A percentile compares a stretch with the other conserved stretches of the same genome.
phyloP scores from a whole-genome alignment of 768 basidiomycete genomes.

The Xanthoconium stramineum region DNA sequence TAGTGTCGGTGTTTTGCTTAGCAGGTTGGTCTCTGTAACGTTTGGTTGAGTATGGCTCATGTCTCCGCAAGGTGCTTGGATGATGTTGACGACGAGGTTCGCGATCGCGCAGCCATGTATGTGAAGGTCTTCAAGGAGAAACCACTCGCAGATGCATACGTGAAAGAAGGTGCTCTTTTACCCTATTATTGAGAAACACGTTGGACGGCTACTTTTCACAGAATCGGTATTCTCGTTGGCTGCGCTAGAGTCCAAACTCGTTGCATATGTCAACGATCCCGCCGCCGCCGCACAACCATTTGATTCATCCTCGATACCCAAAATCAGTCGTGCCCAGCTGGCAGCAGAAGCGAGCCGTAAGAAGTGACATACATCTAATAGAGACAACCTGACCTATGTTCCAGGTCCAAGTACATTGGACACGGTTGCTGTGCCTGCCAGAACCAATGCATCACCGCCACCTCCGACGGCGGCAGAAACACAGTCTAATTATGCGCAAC shows the following conservation, averaged over 20 bases:
- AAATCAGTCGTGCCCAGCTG: conserved; percentile 91
- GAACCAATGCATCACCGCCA: conserved; percentile 56
- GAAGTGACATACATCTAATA: conserved; percentile 23
- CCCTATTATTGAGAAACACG: neutral
- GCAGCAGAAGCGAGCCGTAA: conserved; percentile 84
- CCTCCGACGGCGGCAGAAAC: conserved; percentile 84
- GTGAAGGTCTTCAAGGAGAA: conserved; percentile 80
- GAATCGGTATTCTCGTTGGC: conserved; percentile 93
- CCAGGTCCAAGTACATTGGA: conserved; percentile 84
- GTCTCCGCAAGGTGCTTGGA: conserved; percentile 73
- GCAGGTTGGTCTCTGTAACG: conserved; percentile 49
- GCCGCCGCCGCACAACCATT: conserved; percentile 70
- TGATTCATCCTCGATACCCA: conserved; percentile 82
- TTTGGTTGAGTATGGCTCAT: neutral
- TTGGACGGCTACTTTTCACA: conserved; percentile 30
- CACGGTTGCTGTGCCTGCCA: conserved; percentile 73
- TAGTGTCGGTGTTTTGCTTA: conserved; percentile 85
- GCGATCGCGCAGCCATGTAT: conserved; percentile 95
- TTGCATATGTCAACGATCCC: conserved; percentile 89
- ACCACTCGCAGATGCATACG: conserved; percentile 76
- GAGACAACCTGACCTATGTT: conserved; percentile 6
- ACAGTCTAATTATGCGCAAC: conserved; percentile 82
- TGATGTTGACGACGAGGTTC: conserved; percentile 98
- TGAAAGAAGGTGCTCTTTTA: conserved; percentile 76
- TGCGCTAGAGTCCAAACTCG: conserved; percentile 85